Conservation (phyloP, 2,329 filamentous ascomycete genomes). For the Fusarium goolgardi region DNA sequence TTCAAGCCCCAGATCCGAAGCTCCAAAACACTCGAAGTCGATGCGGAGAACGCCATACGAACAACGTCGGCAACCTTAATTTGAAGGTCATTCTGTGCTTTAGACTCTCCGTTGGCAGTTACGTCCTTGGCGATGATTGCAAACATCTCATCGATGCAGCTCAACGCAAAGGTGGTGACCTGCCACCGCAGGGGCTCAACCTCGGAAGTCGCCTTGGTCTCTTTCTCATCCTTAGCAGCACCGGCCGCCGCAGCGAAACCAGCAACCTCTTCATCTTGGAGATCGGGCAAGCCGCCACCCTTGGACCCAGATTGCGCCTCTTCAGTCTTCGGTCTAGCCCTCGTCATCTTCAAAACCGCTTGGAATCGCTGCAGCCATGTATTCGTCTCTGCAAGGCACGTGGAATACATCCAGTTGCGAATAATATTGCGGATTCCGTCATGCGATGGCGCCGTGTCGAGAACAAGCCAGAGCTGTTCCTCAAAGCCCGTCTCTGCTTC, state of each 20-base stretch:
- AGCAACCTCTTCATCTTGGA: conserved; percentile 96
- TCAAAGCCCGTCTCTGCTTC: conserved; percentile 83
- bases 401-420: conserved; percentile 92
- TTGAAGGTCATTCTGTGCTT: conserved; percentile 82
- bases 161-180: conserved; percentile 92
- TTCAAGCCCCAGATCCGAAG: conserved; percentile 90
- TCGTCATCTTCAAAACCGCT: conserved; percentile 87
- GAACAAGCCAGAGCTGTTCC: conserved; percentile 89
- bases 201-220: conserved; percentile 63
- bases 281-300: conserved; percentile 71
- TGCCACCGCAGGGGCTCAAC: conserved; percentile 96
- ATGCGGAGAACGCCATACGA: conserved; percentile 96
- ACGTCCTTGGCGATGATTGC: conserved; percentile 82
- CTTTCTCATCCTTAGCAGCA: conserved; percentile 67
- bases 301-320: conserved; percentile 58
- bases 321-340: conserved; percentile 71
- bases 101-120: conserved; percentile 79
- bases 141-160: conserved; percentile 86
- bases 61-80: conserved; percentile 90
- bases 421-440: conserved; percentile 88
- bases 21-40: conserved; percentile 90
- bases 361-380: conserved; percentile 93
- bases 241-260: conserved; percentile 86
- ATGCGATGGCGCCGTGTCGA: conserved; percentile 82
- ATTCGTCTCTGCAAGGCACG: conserved; percentile 80